phyloP scores from a whole-genome alignment of 352 stramenopile genomes.

The Globisporangium viniferum region DNA sequence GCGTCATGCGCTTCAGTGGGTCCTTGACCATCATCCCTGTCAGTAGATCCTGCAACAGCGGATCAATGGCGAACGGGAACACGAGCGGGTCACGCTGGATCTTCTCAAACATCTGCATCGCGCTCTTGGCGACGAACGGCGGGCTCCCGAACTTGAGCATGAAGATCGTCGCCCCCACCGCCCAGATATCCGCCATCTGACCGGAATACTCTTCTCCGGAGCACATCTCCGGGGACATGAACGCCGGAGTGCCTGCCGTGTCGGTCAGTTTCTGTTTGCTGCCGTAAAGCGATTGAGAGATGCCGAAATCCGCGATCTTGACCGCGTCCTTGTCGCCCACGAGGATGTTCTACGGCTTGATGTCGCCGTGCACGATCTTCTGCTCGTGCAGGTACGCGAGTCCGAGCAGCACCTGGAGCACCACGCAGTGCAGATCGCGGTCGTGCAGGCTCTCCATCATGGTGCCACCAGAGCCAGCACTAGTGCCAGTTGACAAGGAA shows the following conservation, averaged over 20 bases:
- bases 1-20: constrained; percentile 47
- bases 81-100: constrained; percentile 80
- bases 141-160: constrained; percentile 88
- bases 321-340: constrained; percentile 84
- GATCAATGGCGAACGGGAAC: constrained; percentile 55
- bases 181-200: constrained; percentile 90
- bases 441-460: constrained; percentile 48
- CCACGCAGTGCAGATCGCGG: constrained; percentile 67
- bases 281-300: constrained; percentile 82
- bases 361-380: constrained; percentile 85
- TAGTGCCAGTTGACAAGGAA: not conserved
- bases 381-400: constrained; percentile 89
- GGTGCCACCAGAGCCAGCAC: not conserved
- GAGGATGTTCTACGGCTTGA: constrained; percentile 89
- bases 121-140: constrained; percentile 88
- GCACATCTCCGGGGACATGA: constrained; percentile 93
- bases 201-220: constrained; percentile 78
- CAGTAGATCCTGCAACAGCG: constrained; percentile 54
- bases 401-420: constrained; percentile 69
- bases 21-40: constrained; percentile 66
- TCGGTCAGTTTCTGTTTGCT: constrained; percentile 78
- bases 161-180: constrained; percentile 85
- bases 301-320: constrained; percentile 92
- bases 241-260: constrained; percentile 87
- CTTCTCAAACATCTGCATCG: constrained; percentile 85